Evolutionary conservation across 2,329 filamentous ascomycete species (phyloP), one percentile per base, ranked within the genome.

Genomic region (Berkeleyomyces rouxiae): DNA sequence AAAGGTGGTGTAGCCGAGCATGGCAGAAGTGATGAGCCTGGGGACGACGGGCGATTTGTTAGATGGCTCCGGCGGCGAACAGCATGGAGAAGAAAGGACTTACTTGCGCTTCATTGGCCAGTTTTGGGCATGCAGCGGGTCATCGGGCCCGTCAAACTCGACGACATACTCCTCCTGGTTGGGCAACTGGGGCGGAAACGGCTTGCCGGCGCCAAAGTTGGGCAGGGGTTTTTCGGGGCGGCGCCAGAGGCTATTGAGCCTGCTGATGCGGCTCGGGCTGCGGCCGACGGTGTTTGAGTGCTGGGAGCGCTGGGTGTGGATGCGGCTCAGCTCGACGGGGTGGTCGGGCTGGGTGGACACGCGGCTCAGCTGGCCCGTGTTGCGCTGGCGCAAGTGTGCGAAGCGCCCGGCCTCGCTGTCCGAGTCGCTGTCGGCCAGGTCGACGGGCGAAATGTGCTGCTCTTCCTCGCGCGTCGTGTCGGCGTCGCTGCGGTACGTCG

Each of bases 41-140:
- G 23, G 43, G 37, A 36, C 16, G 7, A 33, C 59, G 49, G 13
- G 33, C 43, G 16, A 6, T 16, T 11, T 59, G 44, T 53, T 40
- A 42, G 55, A 51, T 2, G 11, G 7, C 16, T 53, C 42, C 39
- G 40, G 23, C 23, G 23, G 23, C 36, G 10, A 13, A 7, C 13
- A 53, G 31, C n/a, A 44, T 39, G 42, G 37, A 46, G 16, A 59
- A n/a, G 43, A 7, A n/a, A 16, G 33, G 2, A 77, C 79, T 69
- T 72, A 82, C 83, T 95, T 96, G 76, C 88, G 91, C 70, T 76
- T 81, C 61, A 87, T 70, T 0, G 87, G 79, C 90, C 90, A 96
- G 71, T 96, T 96, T 74, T 92, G 87, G 0, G 89, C 86, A 72
- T 95, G 90, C 65, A 91, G 70, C 2, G 90, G 90, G 69, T 96